Conservation (phyloP, 1,284 basidiomycete species). For the Trametes versicolor region DNA sequence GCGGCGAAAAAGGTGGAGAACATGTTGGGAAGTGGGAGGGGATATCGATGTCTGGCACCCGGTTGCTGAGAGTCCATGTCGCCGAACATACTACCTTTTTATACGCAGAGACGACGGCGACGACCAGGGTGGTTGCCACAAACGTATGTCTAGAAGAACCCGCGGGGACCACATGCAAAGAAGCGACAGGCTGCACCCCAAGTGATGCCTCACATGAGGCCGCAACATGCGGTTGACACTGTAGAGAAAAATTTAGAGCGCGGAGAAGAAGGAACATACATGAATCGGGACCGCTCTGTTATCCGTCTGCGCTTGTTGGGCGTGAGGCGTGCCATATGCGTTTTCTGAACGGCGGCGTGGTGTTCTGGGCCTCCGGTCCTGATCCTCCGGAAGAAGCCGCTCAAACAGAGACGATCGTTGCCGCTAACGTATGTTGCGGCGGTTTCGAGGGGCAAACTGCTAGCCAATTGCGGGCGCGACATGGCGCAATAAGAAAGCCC, state of each 20-base stretch:
- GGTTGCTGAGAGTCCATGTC: conserved; percentile 1
- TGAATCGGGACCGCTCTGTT: conserved; percentile 2
- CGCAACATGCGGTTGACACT: conserved; percentile 6
- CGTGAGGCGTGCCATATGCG: not conserved
- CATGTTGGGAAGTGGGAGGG: conserved; percentile 13
- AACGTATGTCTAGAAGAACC: conserved; percentile 8
- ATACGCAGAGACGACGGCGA: conserved; percentile 7
- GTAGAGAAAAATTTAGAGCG: conserved; percentile 13
- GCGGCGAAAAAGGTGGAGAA: conserved; percentile 14
- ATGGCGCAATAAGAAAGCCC: too few species aligned
- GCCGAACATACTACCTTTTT: conserved; percentile 18
- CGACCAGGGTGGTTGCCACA: not conserved
- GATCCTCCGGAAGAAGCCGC: not conserved
- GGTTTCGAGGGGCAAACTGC: too few species aligned
- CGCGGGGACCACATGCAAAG: conserved; percentile 16
- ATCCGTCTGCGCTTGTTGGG: not conserved
- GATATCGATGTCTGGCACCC: conserved; percentile 8
- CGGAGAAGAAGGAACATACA: conserved; percentile 13
- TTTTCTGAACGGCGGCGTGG: not conserved
- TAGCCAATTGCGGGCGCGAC: too few species aligned
- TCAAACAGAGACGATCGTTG: not conserved
- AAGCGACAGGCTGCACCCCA: not conserved
- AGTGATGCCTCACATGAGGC: conserved; percentile 18
- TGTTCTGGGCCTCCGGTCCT: not conserved
- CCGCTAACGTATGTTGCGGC: not conserved